Evolutionary conservation across 2,329 filamentous ascomycete species (phyloP).

Genomic region (Pseudocercospora vitis): DNA sequence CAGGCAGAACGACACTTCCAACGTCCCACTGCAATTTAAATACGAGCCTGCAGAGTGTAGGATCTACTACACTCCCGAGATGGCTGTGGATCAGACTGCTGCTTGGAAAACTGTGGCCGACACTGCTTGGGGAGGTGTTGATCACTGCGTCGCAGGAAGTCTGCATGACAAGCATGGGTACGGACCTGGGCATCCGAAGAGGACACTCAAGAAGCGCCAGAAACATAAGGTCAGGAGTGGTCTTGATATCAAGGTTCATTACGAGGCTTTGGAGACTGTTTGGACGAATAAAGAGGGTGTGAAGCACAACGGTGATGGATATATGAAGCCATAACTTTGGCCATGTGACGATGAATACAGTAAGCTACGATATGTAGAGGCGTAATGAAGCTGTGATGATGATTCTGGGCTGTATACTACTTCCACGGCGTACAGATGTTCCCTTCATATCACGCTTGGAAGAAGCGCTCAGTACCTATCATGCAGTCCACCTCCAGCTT

Average conservation of each 20-base stretch:
- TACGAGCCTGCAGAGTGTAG: constrained; percentile 53
- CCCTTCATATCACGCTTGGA: neutral
- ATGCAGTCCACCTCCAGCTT: neutral
- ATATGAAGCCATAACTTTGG: constrained; percentile 7
- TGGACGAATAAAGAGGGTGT: constrained; percentile 28
- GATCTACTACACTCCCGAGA: constrained; percentile 54
- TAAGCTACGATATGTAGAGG: no score
- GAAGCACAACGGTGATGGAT: constrained; percentile 23
- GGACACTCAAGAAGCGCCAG: constrained; percentile 13
- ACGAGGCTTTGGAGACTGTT: constrained; percentile 21
- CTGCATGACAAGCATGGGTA: constrained; percentile 14
- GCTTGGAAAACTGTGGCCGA: constrained; percentile 48
- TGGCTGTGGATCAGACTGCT: constrained; percentile 49
- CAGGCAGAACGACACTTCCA: constrained; percentile 37
- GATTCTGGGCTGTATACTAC: no score
- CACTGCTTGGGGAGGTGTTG: constrained; percentile 34
- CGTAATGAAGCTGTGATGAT: no score
- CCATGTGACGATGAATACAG: no score
- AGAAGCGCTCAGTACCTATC: neutral
- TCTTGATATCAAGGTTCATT: constrained; percentile 26
- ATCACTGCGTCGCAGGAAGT: constrained; percentile 37
- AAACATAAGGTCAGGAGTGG: constrained; percentile 26
- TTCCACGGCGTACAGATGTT: no score
- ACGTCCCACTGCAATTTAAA: constrained; percentile 52
- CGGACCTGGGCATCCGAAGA: neutral